These are phyloP conservation scores for Rhododendron mucronatum DNA, from an alignment of 148 eudicot genomes.

Conservation along the genomic window DNA sequence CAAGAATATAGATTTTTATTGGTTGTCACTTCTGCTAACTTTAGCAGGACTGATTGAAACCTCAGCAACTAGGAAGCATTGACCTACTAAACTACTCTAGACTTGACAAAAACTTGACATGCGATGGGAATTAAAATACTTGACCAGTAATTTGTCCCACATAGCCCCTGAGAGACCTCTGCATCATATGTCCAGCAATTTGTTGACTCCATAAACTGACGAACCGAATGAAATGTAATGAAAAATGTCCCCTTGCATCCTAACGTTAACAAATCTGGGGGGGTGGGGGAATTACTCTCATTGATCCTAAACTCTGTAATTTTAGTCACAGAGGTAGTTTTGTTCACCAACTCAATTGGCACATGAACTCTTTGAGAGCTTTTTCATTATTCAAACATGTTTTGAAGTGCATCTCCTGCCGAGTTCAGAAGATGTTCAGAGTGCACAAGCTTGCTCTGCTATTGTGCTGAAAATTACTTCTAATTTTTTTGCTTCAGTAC, in stretches of 20 bases:
- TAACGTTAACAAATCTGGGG: neutral
- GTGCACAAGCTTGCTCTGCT: neutral
- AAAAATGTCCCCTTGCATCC: neutral
- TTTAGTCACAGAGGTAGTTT: neutral
- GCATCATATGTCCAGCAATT: neutral
- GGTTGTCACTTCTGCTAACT: neutral
- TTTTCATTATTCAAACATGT: neutral
- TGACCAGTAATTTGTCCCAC: neutral
- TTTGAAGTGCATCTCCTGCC: neutral
- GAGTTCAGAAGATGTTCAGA: neutral
- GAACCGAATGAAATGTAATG: neutral
- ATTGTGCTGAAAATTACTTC: neutral
- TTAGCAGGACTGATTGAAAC: neutral
- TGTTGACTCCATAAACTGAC: neutral
- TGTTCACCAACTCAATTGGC: neutral
- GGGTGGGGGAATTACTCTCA: neutral
- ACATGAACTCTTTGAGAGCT: neutral
- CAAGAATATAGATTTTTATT: neutral
- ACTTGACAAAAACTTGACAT: neutral
- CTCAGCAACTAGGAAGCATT: neutral
- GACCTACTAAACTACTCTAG: neutral
- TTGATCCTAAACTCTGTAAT: neutral
- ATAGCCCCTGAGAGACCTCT: neutral
- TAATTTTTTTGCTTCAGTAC: neutral
- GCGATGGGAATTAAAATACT: neutral